Conservation (phyloP, 352 stramenopile genomes). For the Globisporangium emineosum region DNA sequence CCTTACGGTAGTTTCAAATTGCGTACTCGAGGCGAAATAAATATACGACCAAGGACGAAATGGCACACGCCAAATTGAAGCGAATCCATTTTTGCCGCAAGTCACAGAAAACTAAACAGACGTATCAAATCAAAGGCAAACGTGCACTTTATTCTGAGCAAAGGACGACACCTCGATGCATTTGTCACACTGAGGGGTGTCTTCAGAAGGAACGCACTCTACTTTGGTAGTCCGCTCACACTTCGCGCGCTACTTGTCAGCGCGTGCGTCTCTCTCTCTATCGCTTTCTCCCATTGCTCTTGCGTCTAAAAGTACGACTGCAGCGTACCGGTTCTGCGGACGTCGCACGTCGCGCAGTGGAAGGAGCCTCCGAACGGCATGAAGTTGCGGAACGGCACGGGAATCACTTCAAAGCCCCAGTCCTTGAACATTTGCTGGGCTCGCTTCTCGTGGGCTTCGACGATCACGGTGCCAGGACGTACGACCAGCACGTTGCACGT, state of each 20-base stretch:
- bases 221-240: not conserved
- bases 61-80: no score
- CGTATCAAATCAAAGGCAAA: not conserved
- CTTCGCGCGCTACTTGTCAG: not conserved
- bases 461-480: slow-evolving; percentile 73
- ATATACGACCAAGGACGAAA: not conserved
- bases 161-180: not conserved
- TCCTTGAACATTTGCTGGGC: slow-evolving; percentile 82
- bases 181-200: not conserved
- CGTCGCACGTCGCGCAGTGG: slow-evolving; percentile 86
- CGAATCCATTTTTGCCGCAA: not conserved
- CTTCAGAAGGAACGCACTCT: not conserved
- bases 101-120: not conserved
- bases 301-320: slow-evolving; percentile 84
- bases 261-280: not conserved
- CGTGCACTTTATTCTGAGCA: not conserved
- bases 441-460: slow-evolving; percentile 83
- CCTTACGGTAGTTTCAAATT: not conserved
- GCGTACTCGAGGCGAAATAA: not conserved
- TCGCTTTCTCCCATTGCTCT: not conserved
- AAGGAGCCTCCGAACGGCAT: slow-evolving; percentile 90
- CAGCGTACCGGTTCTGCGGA: slow-evolving; percentile 75
- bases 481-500: slow-evolving; percentile 90
- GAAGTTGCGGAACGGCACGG: slow-evolving; percentile 89
- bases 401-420: slow-evolving; percentile 88